Evolutionary conservation across 768 basidiomycete genomes (phyloP), one percentile per base, ranked within the genome.

Genomic region (Suillus hirtellus): DNA sequence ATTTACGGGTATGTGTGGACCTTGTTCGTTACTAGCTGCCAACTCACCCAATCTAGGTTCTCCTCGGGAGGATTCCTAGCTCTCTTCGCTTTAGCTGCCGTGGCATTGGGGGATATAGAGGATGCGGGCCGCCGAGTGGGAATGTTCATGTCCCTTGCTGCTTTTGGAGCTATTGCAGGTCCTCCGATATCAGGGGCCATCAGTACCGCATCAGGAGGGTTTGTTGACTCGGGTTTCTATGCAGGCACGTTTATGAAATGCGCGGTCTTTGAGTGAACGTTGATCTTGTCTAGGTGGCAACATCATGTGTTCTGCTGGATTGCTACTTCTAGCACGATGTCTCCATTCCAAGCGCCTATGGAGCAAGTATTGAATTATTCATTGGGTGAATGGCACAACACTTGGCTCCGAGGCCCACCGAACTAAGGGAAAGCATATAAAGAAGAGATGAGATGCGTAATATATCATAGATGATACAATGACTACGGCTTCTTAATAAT

Each of bases 171-270:
- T 0, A 77, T 92, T 3, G 81, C 80, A 0, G 90, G 90, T 0
- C 88, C 89, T 3, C 90, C 90, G 0, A 88, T 91, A 64, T 89
- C 89, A 9, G 90, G 90, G 1, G 86, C 86, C 0, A 89, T 92
- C 66, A 80, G 82, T 60, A 71, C 70, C 0, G 77, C 81, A 0
- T 83, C 86, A 1, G 82, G 81, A 2, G 79, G 80, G 0, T 93
- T 72, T 42, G 37, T 59, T 46, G 66, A 2, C 4, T 69, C 75
- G 4, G 73, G 77, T 7, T 75, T 66, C 62, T 88, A 82, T 64
- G 85, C 85, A 43, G 75, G 76, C 71, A 21, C 56, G 71, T 61
- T 27, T 60, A 42, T 52, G 40, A 14, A 27, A 19, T 50, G 50
- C 6, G 42, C 5, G 46, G 21, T 24, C 44, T 15, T 50, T 34